These are phyloP conservation scores for Asparagopsis taxiformis DNA, from an alignment of 31 red algal species.

Conservation along the genomic window DNA sequence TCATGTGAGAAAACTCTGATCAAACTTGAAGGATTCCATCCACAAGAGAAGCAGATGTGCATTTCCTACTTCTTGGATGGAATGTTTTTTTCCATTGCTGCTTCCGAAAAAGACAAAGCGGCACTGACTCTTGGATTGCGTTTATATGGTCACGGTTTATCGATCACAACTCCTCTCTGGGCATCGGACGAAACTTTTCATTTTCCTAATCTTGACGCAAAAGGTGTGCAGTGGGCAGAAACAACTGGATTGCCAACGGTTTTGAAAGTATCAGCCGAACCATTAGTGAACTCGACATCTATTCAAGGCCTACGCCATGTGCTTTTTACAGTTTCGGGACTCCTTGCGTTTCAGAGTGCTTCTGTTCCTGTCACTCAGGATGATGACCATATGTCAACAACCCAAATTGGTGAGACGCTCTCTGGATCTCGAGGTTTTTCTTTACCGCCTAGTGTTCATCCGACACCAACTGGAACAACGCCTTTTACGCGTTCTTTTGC, in stretches of 20 bases:
- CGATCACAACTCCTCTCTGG: slow-evolving; percentile 42
- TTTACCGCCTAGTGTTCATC: background rate
- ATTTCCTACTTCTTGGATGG: slow-evolving; percentile 63
- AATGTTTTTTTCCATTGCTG: slow-evolving; percentile 69
- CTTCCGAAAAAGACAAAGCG: slow-evolving; percentile 70
- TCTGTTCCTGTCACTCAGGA: background rate
- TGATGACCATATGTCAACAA: slow-evolving; percentile 1
- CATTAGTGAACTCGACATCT: slow-evolving; percentile 50
- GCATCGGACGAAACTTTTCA: slow-evolving; percentile 34
- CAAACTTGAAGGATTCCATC: slow-evolving; percentile 65
- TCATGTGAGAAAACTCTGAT: slow-evolving; percentile 51
- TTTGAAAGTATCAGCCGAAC: slow-evolving; percentile 66
- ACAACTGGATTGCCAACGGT: slow-evolving; percentile 59
- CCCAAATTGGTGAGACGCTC: background rate
- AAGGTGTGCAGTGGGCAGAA: slow-evolving; percentile 74
- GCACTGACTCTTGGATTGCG: slow-evolving; percentile 56
- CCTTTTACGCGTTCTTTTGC: slow-evolving; percentile 67
- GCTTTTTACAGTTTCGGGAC: slow-evolving; percentile 62
- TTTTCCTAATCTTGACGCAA: slow-evolving; percentile 68
- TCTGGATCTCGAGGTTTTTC: background rate
- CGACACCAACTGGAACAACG: slow-evolving; percentile 22
- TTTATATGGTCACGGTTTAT: slow-evolving; percentile 57
- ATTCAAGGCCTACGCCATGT: slow-evolving; percentile 81
- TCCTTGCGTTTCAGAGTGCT: slow-evolving; percentile 67
- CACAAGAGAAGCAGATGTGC: slow-evolving; percentile 54